Percentiles rank a stretch among this genome's conserved stretches.
These are phyloP conservation scores for Colletotrichum sp. DNA, from an alignment of 2,329 filamentous ascomycete genomes.

Conservation along the genomic window DNA sequence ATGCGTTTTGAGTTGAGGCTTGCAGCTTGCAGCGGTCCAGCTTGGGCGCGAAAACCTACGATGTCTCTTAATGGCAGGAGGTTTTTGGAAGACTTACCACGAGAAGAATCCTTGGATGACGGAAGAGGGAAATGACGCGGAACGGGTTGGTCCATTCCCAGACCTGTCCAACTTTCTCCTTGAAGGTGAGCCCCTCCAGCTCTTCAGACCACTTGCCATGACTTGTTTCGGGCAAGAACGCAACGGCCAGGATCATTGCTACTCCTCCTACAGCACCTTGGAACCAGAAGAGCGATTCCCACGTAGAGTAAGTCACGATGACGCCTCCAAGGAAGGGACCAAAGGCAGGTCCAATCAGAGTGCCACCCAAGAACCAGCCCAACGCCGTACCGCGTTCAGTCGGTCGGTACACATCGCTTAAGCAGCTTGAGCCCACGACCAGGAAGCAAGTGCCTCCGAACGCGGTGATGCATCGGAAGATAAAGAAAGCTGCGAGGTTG, in stretches of 20 bases:
- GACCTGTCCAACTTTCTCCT: conserved; percentile 44
- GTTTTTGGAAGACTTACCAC: conserved; percentile 33
- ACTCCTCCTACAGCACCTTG: conserved; percentile 66
- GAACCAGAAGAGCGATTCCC: conserved; percentile 75
- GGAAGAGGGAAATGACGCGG: conserved; percentile 66
- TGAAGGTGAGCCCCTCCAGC: conserved; percentile 57
- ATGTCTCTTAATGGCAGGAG: not conserved
- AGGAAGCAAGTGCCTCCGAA: conserved; percentile 74
- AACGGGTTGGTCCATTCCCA: conserved; percentile 67
- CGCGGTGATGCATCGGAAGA: conserved; percentile 72
- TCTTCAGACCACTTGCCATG: conserved; percentile 67
- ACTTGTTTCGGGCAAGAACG: conserved; percentile 73
- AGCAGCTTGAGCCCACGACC: conserved; percentile 68
- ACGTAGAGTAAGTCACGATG: conserved; percentile 70
- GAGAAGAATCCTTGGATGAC: conserved; percentile 69
- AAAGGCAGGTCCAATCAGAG: conserved; percentile 68
- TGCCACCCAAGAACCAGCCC: conserved; percentile 70
- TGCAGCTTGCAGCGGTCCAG: not conserved
- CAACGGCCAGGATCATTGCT: conserved; percentile 59
- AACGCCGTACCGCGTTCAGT: conserved; percentile 70
- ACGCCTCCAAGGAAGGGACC: conserved; percentile 71
- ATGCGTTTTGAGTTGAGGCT: not conserved
- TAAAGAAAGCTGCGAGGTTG: conserved; percentile 68
- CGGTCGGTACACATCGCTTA: conserved; percentile 62
- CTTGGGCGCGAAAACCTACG: not conserved